Percentiles rank a stretch among this genome's conserved stretches.
These are phyloP conservation scores for Serendipita sp. DNA, from an alignment of 768 basidiomycete genomes.

Conservation along the genomic window DNA sequence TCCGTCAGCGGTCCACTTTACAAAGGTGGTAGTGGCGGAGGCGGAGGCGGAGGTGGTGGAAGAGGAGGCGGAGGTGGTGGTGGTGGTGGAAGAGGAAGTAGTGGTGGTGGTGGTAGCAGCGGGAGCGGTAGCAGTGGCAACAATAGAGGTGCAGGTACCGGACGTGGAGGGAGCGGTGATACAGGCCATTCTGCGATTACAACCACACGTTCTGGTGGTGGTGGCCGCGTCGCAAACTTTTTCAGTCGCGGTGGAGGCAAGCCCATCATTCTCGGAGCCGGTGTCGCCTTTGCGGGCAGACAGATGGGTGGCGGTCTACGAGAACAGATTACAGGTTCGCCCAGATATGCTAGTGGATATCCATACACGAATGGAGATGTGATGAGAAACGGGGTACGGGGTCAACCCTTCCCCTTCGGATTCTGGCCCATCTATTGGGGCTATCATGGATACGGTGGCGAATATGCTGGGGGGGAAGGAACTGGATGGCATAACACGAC, in stretches of 20 bases:
- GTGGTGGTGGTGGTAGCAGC: neutral
- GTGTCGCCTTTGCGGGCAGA: slow-evolving; percentile 25
- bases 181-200: neutral
- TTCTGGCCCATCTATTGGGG: neutral
- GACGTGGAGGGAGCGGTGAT: slow-evolving; percentile 13
- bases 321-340: slow-evolving; percentile 29
- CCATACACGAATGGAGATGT: neutral
- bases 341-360: slow-evolving; percentile 48
- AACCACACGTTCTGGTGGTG: neutral
- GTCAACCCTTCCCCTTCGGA: neutral
- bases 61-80: neutral
- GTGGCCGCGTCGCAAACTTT: slow-evolving; percentile 5
- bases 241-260: slow-evolving; percentile 22
- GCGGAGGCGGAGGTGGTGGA: neutral
- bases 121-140: neutral
- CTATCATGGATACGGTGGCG: neutral
- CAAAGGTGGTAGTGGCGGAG: neutral
- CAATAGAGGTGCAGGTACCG: slow-evolving; percentile 10
- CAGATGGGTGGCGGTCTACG: slow-evolving; percentile 36
- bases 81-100: neutral
- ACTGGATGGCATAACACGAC: neutral
- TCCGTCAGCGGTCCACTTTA: neutral
- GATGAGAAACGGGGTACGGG: neutral
- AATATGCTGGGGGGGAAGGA: neutral
- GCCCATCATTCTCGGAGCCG: slow-evolving; percentile 24